Evolutionary conservation across 495 filamentous ascomycete species (phyloP), one percentile per base, ranked within the genome.

Genomic region (Talaromyces trachyspermus): DNA sequence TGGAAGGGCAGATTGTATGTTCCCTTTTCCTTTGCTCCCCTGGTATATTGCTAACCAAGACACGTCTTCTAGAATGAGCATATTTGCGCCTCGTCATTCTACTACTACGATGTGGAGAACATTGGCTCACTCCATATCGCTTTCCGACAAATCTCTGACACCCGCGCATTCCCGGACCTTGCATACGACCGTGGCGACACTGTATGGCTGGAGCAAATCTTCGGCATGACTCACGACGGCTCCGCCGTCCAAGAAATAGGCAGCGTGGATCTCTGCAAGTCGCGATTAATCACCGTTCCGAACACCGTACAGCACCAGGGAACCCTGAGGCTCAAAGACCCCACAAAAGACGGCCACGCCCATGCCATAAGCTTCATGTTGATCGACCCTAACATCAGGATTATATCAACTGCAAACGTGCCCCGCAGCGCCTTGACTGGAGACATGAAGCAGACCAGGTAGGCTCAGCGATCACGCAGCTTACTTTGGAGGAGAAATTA

Each of bases 391-490:
- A 60, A 70, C 23, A 58, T 67, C 14, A 67, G 77, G 6, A 68
- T 79, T 40, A 69, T 79, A 26, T 74, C 67, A 1, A 80, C 79
- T 0, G 69, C 70, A 0, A 74, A 77, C 48, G 70, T 83, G 0
- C 78, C 80, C 76, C 77, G 0, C 79, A 76, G 50, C 53, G 64
- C 11, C 14, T 61, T 2, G 64, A 70, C 49, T 72, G 68, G 68
- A 63, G 58, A 12, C 43, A 49, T 2, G 48, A 56, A 0, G 38
- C 56, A 3, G 46, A 43, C 0, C 32, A 46, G 5, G 0, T 8
- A 4, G 17, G 37, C 10, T 32, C 56, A 2, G 43, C 52, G 11
- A 43, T 69, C 41, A 46, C 43, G n/a, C 52, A 52, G 27, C 35
- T 70, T 15, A 54, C 65, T 3, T 29, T 53, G 11, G 64, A 69